Percentiles rank a stretch among this genome's conserved stretches.
Conservation (phyloP, 495 filamentous ascomycete species). For the Lophium mytilinum region DNA sequence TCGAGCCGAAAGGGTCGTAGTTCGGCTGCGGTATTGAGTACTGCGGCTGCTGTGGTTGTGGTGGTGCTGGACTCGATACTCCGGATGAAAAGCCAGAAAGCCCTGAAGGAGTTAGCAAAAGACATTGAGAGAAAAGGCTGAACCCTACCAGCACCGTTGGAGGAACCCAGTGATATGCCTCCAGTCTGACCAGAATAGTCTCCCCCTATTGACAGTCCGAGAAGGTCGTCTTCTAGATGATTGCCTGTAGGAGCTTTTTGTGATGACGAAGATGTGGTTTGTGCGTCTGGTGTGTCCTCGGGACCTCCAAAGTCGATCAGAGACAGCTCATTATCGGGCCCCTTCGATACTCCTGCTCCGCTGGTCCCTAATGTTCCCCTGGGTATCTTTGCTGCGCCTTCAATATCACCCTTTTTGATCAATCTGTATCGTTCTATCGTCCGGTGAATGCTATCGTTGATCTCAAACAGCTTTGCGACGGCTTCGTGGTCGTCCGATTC, state of each 20-base stretch:
- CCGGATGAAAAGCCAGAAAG: constrained; percentile 8
- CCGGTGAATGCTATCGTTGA: constrained; percentile 97
- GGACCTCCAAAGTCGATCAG: constrained; percentile 77
- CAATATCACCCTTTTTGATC: constrained; percentile 85
- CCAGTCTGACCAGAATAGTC: constrained; percentile 63
- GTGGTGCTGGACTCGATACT: constrained; percentile 7
- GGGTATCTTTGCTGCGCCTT: constrained; percentile 76
- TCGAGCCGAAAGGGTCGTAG: constrained; percentile 28
- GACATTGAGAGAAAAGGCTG: background rate
- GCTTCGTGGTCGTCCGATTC: constrained; percentile 95
- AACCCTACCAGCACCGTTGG: constrained; percentile 20
- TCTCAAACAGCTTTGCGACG: constrained; percentile 88
- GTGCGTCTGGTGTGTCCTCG: constrained; percentile 38
- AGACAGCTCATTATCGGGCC: constrained; percentile 76
- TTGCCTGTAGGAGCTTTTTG: constrained; percentile 38
- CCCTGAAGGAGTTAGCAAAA: constrained; percentile 2
- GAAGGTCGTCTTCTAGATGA: constrained; percentile 50
- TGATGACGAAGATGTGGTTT: constrained; percentile 5
- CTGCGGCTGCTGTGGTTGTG: constrained; percentile 12
- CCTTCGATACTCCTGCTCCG: constrained; percentile 59
- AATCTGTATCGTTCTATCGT: constrained; percentile 92
- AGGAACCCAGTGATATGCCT: constrained; percentile 72
- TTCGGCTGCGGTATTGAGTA: constrained; percentile 18
- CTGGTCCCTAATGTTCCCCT: constrained; percentile 70
- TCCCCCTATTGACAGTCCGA: constrained; percentile 57